Conservation (phyloP, 768 basidiomycete species). For the Tricholoma sp. region DNA sequence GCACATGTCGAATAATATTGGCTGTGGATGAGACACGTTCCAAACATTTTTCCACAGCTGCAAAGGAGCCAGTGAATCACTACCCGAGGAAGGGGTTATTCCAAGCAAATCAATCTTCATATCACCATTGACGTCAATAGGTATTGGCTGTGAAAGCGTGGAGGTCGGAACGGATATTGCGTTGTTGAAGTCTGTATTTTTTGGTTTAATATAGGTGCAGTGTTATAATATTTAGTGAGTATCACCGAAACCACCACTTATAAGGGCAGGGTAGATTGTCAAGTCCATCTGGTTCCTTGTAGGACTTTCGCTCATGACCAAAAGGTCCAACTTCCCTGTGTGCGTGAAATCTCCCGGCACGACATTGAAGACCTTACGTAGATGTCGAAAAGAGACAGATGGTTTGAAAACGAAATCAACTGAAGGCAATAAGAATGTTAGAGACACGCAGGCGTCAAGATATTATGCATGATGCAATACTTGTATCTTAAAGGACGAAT, state of each 20-base stretch:
- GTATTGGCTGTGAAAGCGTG: conserved; percentile 71
- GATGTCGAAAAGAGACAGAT: conserved; percentile 49
- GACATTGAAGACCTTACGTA: conserved; percentile 64
- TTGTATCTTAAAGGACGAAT: neutral
- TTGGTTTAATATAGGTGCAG: neutral
- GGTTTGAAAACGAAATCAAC: conserved; percentile 54
- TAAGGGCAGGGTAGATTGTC: conserved; percentile 61
- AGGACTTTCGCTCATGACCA: conserved; percentile 72
- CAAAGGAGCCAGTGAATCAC: conserved; percentile 33
- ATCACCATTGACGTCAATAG: conserved; percentile 82
- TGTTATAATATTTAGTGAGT: neutral
- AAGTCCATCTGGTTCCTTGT: conserved; percentile 53
- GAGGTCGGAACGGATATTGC: conserved; percentile 59
- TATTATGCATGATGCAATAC: neutral
- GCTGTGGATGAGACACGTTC: conserved; percentile 50
- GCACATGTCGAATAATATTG: conserved; percentile 65
- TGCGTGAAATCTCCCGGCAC: conserved; percentile 93
- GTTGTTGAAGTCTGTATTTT: conserved; percentile 30
- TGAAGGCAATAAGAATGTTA: conserved; percentile 21
- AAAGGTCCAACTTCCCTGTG: conserved; percentile 84
- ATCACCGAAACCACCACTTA: conserved; percentile 62
- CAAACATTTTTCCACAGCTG: conserved; percentile 80
- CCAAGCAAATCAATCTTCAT: conserved; percentile 89
- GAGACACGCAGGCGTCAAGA: neutral
- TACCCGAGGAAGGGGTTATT: conserved; percentile 37